phyloP scores from a whole-genome alignment of 805 yeast species.

The Saccharomyces eubayanus region DNA sequence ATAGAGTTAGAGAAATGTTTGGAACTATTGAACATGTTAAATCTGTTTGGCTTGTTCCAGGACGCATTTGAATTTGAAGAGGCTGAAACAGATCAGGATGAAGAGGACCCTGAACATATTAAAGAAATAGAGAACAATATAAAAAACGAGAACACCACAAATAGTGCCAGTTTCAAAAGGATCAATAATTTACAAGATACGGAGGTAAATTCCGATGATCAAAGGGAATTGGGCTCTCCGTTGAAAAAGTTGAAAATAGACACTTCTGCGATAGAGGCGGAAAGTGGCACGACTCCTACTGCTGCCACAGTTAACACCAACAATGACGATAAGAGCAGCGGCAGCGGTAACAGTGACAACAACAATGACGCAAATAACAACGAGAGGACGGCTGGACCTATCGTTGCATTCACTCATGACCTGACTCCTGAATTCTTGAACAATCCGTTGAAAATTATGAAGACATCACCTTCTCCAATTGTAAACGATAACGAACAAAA shows the following conservation, averaged over 20 bases:
- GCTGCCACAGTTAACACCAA: not conserved
- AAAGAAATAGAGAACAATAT: not conserved
- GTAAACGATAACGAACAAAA: conserved; percentile 16
- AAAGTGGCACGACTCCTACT: not conserved
- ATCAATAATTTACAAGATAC: conserved; percentile 4
- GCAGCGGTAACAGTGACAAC: not conserved
- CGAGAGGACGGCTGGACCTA: conserved; percentile 1
- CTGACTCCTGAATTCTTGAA: conserved; percentile 4
- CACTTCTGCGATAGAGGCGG: conserved; percentile 1
- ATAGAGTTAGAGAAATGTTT: conserved; percentile 23
- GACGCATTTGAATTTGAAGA: conserved; percentile 10
- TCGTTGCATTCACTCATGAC: conserved; percentile 14
- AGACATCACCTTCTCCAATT: conserved; percentile 7
- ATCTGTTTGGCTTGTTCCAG: conserved; percentile 13
- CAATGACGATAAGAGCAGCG: not conserved
- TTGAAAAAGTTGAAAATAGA: conserved; percentile 19
- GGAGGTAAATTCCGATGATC: conserved; percentile 5
- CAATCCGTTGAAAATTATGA: conserved; percentile 9
- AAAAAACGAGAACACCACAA: not conserved
- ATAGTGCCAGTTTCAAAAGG: conserved; percentile 2
- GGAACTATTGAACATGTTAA: conserved; percentile 14
- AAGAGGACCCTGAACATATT: not conserved
- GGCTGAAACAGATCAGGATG: conserved; percentile 3
- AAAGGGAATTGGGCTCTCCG: conserved; percentile 22
- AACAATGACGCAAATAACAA: not conserved